Conservation (phyloP, 202 grass and related monocot species). For the Digitaria exilis region DNA sequence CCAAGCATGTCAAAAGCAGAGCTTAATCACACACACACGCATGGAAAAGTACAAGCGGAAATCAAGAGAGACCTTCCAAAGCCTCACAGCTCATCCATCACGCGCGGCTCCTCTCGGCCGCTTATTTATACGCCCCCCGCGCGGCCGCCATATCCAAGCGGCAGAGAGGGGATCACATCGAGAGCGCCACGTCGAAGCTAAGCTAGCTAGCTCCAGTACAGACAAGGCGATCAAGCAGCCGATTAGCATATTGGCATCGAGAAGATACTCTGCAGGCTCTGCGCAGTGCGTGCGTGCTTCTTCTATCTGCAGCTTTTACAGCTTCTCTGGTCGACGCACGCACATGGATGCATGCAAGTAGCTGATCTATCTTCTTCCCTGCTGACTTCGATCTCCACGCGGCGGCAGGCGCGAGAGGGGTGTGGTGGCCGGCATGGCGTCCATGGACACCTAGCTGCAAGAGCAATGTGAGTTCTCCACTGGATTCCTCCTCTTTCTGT, state of each 20-base stretch:
- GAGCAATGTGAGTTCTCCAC: background rate
- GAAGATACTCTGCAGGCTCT: background rate
- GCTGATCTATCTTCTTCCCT: background rate
- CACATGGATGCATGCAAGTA: background rate
- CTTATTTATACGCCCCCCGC: conserved; percentile 31
- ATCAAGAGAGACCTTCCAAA: conserved; percentile 19
- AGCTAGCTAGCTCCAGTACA: background rate
- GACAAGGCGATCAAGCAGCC: background rate
- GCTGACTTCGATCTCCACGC: background rate
- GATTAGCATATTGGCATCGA: too few species aligned
- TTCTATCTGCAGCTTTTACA: too few species aligned
- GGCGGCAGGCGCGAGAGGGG: background rate
- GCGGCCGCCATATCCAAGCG: background rate
- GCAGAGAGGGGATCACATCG: background rate
- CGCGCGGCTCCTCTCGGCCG: conserved; percentile 12
- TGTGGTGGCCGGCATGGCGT: background rate
- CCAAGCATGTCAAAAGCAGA: background rate
- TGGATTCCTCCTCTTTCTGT: background rate
- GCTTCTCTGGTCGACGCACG: background rate
- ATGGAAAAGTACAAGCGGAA: conserved; percentile 24
- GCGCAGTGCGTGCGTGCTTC: too few species aligned
- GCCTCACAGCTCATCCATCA: background rate
- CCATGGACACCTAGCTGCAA: background rate
- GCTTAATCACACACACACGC: background rate
- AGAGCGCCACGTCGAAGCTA: background rate